These are phyloP conservation scores for Geotrichum cucujoidarum DNA, from an alignment of 1,139 yeast genomes.

Conservation along the genomic window DNA sequence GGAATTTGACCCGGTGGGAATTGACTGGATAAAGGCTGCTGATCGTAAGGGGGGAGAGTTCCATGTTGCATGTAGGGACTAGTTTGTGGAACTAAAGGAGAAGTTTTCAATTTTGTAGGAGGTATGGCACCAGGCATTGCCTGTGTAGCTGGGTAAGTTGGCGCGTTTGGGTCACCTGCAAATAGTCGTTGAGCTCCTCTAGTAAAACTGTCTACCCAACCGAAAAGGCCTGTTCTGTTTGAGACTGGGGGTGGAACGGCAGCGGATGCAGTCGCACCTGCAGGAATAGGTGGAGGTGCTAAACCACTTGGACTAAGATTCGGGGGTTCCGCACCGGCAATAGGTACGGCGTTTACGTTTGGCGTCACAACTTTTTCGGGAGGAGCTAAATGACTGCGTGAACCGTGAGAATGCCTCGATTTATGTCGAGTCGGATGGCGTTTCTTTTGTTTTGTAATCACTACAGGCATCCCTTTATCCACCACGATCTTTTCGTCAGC, in stretches of 20 bases:
- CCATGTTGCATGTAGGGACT: slow-evolving; percentile 1
- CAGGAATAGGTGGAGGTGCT: background rate
- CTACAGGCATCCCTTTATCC: slow-evolving; percentile 2
- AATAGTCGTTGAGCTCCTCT: background rate
- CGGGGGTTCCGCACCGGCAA: no score
- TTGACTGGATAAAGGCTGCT: background rate
- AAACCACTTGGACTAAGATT: no score
- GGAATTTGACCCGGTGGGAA: background rate
- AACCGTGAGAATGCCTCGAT: no score
- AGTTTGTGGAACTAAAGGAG: background rate
- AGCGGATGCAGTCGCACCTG: no score
- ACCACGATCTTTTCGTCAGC: slow-evolving; percentile 5
- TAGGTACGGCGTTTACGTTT: no score
- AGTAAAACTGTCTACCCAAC: background rate
- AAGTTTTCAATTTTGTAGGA: background rate
- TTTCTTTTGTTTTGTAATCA: background rate
- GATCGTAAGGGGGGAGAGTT: background rate
- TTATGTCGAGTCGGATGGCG: background rate
- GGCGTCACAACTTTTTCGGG: no score
- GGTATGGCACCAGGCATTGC: slow-evolving; percentile 2
- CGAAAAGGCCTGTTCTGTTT: background rate
- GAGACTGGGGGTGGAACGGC: background rate
- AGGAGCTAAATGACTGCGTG: no score
- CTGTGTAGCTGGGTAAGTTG: background rate
- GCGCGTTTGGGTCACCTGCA: background rate